A percentile compares a stretch with the other conserved stretches of the same genome.
These are phyloP conservation scores for Dioscorea cayenensis DNA, from an alignment of 116 monocot species.

Conservation along the genomic window DNA sequence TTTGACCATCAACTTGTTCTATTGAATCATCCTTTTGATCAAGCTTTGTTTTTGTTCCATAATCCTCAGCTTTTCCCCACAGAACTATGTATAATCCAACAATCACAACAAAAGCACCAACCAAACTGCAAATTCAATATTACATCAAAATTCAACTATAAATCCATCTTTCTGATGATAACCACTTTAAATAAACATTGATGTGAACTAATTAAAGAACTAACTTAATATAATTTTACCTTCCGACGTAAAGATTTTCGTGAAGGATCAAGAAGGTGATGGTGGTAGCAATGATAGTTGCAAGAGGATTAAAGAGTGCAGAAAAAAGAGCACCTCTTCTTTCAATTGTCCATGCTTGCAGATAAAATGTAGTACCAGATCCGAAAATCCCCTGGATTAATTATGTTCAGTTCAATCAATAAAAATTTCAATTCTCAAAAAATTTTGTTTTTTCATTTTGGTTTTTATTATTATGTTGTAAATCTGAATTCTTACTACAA, in stretches of 20 bases:
- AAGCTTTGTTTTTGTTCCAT: not conserved
- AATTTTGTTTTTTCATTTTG: not conserved
- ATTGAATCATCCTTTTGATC: not conserved
- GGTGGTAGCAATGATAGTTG: slow-evolving; percentile 23
- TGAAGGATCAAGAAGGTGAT: slow-evolving; percentile 7
- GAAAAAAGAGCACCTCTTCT: slow-evolving; percentile 30
- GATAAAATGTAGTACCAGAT: slow-evolving; percentile 15
- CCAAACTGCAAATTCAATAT: slow-evolving; percentile 15
- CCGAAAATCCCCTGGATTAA: slow-evolving; percentile 26
- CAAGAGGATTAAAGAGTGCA: slow-evolving; percentile 32
- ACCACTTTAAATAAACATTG: too few species aligned
- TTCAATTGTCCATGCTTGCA: slow-evolving; percentile 33
- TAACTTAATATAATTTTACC: slow-evolving; percentile 13
- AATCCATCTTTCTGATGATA: too few species aligned
- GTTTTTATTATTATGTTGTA: not conserved
- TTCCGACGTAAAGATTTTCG: slow-evolving; percentile 27
- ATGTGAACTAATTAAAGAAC: too few species aligned
- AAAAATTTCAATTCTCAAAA: not conserved
- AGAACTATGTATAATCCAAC: slow-evolving; percentile 26
- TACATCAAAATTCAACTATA: not conserved
- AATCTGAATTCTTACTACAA: slow-evolving; percentile 17
- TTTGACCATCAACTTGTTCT: not conserved
- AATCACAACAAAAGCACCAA: slow-evolving; percentile 12
- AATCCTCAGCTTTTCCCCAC: slow-evolving; percentile 30
- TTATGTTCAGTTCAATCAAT: not conserved